Percentiles rank a stretch among this genome's conserved stretches.
Conservation (phyloP, 768 basidiomycete genomes). For the Pseudohyphozyma bogoriensis region DNA sequence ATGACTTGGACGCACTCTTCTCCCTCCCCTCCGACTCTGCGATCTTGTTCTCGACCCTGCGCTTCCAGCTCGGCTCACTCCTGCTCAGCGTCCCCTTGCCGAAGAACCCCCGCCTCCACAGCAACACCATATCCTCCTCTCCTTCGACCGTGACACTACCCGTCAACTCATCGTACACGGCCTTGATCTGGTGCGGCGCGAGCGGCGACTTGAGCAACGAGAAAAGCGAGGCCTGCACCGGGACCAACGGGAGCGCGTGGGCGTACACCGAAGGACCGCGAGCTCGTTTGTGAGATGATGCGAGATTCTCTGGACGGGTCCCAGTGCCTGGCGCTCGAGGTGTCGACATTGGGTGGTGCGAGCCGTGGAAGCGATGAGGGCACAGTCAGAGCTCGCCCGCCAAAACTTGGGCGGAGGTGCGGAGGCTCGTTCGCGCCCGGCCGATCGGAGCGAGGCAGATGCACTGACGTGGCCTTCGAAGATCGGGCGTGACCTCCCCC, state of each 20-base stretch:
- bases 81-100: conserved; percentile 91
- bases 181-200: conserved; percentile 10
- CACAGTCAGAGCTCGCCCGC: too few relatives aligned
- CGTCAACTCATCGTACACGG: conserved; percentile 57
- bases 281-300: conserved; percentile 10
- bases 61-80: conserved; percentile 89
- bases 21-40: conserved; percentile 45
- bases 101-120: conserved; percentile 91
- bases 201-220: conserved; percentile 4
- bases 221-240: not conserved
- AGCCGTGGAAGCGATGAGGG: not conserved
- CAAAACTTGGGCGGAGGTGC: too few relatives aligned
- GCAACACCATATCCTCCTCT: conserved; percentile 51
- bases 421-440: too few relatives aligned
- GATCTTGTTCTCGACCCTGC: conserved; percentile 59
- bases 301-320: conserved; percentile 19
- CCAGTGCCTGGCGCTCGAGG: not conserved
- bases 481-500: too few relatives aligned
- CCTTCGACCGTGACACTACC: conserved; percentile 79
- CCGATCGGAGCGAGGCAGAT: too few relatives aligned
- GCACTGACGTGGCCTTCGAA: too few relatives aligned
- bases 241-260: conserved; percentile 16
- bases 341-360: not conserved
- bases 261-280: conserved; percentile 15
- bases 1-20: conserved; percentile 45